phyloP scores from a whole-genome alignment of 148 eudicot genomes.

The Rhododendron williamsianum region DNA sequence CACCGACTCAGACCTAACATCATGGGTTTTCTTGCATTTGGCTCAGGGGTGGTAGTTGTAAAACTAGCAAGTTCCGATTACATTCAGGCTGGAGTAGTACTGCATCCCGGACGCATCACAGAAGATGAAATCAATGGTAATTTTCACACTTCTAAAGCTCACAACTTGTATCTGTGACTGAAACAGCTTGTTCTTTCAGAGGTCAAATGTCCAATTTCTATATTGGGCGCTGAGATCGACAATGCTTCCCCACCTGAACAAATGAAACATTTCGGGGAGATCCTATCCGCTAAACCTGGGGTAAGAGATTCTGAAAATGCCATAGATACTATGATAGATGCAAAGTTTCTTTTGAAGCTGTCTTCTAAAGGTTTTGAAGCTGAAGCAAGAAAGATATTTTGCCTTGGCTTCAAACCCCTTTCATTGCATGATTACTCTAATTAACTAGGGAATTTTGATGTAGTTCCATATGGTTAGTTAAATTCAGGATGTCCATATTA shows the following conservation, averaged over 20 bases:
- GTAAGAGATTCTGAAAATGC: slow-evolving; percentile 17
- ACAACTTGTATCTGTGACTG: background rate
- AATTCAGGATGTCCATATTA: background rate
- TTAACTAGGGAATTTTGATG: background rate
- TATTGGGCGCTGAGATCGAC: slow-evolving; percentile 53
- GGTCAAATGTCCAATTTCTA: slow-evolving; percentile 8
- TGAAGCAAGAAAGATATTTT: background rate
- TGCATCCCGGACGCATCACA: slow-evolving; percentile 40
- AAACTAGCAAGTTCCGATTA: slow-evolving; percentile 25
- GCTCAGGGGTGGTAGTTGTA: slow-evolving; percentile 34
- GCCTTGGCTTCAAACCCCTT: background rate
- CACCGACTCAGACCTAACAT: background rate
- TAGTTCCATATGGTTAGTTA: background rate
- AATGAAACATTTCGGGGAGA: slow-evolving; percentile 32
- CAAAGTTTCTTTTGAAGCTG: background rate
- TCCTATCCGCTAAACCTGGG: slow-evolving; percentile 38
- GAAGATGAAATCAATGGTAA: slow-evolving; percentile 42
- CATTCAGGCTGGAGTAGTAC: slow-evolving; percentile 40
- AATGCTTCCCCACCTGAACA: slow-evolving; percentile 34
- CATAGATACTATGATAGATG: background rate
- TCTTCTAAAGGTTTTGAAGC: background rate
- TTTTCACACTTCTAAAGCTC: background rate
- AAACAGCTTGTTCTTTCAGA: slow-evolving; percentile 21
- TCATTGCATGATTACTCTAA: background rate
- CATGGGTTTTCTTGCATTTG: background rate